Evolutionary conservation across 2,329 filamentous ascomycete genomes (phyloP), one percentile per base, ranked within the genome.

Genomic region (Elsinoe fawcettii): DNA sequence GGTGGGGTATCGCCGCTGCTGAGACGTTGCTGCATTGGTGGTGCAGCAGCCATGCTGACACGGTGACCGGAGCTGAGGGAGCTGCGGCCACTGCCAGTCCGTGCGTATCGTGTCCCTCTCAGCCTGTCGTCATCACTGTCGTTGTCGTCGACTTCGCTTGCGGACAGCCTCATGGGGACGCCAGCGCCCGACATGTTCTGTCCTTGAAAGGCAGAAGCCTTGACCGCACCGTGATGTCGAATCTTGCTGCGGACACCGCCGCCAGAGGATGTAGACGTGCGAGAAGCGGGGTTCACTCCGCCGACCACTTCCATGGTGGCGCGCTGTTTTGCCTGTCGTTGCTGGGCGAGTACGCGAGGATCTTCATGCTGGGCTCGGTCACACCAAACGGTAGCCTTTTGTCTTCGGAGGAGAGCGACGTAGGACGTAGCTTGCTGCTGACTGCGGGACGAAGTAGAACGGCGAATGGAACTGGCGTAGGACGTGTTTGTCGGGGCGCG

Each of bases 301-400:
- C 86, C 88, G 51, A 86, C 83, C 6, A 97, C 85, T 73, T 96
- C 90, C 65, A 87, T 83, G 57, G 86, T 85, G 11, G 93, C 93
- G 51, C 90, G 81, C 75, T 88, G 84, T 76, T 93, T 95, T 59
- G 91, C 93, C 36, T 88, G 87, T 58, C 88, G 83, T 70, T 95
- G 90, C 66, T 91, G 87, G 25, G 90, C 90, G 3, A 86, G 75
- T 58, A 93, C 75, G 53, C 90, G 82, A 0, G 92, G 89, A 69
- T 99, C 93, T 72, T 97, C 90, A 61, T 88, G 85, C 70, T 99
- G 93, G 8, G 92, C 82, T 56, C 91, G 86, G 69, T 97, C 93
- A 75, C 91, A 96, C 93, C 93, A 99, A 3, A 99, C 93, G 0
- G 93, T 99, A 30, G 90, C 93, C 71, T 97, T 97, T 73, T 99